Evolutionary conservation across 140 eudicot species (phyloP).

Genomic region (Erigeron philadelphicus): DNA sequence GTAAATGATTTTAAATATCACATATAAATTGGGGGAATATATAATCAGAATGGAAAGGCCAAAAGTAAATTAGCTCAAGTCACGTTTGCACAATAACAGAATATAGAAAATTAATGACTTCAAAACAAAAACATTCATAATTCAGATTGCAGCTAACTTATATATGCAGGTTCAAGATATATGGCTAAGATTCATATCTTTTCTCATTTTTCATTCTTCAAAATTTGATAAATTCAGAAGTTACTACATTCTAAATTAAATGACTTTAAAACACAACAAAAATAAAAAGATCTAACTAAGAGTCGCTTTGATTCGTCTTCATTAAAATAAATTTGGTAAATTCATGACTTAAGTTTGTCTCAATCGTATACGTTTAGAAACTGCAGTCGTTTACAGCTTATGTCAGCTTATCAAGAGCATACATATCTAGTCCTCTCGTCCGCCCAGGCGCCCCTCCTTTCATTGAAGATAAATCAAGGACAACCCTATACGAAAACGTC

Average conservation of each 20-base stretch:
- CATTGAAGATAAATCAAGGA: conserved; percentile 60
- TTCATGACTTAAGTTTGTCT: conserved; percentile 13
- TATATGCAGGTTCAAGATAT: background rate
- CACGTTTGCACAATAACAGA: background rate
- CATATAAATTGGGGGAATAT: background rate
- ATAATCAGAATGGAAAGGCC: background rate
- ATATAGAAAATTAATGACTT: background rate
- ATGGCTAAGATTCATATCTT: conserved; percentile 22
- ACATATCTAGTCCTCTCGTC: conserved; percentile 65
- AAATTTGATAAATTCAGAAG: conserved; percentile 18
- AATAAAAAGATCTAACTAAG: conserved; percentile 24
- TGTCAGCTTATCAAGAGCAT: conserved; percentile 23
- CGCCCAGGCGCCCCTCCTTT: conserved; percentile 93
- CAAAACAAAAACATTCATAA: conserved; percentile 1
- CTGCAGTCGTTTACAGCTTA: conserved; percentile 21
- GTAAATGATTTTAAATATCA: background rate
- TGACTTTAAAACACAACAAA: conserved; percentile 12
- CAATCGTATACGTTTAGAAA: conserved; percentile 16
- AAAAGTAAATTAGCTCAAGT: background rate
- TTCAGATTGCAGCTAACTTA: conserved; percentile 12
- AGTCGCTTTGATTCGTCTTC: conserved; percentile 21
- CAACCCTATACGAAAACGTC: conserved; percentile 37
- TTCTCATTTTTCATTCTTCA: conserved; percentile 20
- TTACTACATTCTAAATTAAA: conserved; percentile 20
- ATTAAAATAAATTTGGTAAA: conserved; percentile 15